These are phyloP conservation scores for Blastobotrys illinoisensis DNA, from an alignment of 1,139 yeast species.

Conservation along the genomic window DNA sequence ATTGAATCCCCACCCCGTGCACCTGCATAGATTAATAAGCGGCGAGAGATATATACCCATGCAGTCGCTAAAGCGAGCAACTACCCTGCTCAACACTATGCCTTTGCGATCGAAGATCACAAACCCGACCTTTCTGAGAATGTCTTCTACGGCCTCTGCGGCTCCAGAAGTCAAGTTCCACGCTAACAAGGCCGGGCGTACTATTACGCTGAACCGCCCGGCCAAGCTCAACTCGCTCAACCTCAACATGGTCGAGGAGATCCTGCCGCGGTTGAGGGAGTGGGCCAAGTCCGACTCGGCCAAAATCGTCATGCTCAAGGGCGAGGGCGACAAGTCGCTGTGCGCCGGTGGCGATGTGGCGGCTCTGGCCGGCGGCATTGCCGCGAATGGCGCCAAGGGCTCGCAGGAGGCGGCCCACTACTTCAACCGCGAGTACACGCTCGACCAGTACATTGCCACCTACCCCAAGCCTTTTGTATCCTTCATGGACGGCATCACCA, in stretches of 20 bases:
- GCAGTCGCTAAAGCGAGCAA: background rate
- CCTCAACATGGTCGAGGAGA: conserved; percentile 68
- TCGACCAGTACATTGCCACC: conserved; percentile 74
- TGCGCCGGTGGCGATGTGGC: conserved; percentile 92
- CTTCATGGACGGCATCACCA: conserved; percentile 84
- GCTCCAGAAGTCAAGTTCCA: conserved; percentile 54
- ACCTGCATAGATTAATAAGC: background rate
- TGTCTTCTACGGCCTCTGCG: conserved; percentile 16
- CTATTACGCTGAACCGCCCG: conserved; percentile 74
- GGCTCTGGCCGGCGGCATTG: conserved; percentile 51
- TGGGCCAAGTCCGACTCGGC: conserved; percentile 65
- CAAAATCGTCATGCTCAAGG: conserved; percentile 62
- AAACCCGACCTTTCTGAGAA: conserved; percentile 11
- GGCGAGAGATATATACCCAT: background rate
- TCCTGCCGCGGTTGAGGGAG: conserved; percentile 70
- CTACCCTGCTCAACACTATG: conserved; percentile 16
- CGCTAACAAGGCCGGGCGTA: conserved; percentile 61
- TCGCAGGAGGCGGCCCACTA: conserved; percentile 48
- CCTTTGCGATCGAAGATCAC: conserved; percentile 30
- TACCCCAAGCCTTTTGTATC: conserved; percentile 81
- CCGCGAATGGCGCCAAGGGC: conserved; percentile 38
- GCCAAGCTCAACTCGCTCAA: conserved; percentile 81
- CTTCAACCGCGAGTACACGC: conserved; percentile 74
- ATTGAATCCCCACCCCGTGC: background rate
- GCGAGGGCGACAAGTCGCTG: conserved; percentile 48